Base-by-base conservation (phyloP, 306 rosid species). In the Herpetospermum pedunculosum region DNA sequence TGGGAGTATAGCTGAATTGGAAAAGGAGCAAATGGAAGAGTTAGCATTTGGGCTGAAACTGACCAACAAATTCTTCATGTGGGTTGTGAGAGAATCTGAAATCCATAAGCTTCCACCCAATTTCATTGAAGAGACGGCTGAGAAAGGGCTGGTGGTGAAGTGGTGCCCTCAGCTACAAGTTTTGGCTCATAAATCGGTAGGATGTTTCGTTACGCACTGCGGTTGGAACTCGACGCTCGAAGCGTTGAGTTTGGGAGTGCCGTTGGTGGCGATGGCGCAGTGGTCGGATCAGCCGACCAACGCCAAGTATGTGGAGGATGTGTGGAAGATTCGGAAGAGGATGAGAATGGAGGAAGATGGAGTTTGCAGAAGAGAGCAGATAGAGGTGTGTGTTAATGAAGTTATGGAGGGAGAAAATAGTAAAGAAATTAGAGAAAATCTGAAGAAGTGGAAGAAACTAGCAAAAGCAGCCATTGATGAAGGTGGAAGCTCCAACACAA, bases 211-310 rank as follows among this genome's bases (percentile, higher is more conserved):
- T 12, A 78, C 68, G 16, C 85, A 81, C 44, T 74, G 85, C 1
- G 79, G 84, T 4, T 81, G 84, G 81, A 81, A 77, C 73, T 81
- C 84, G 2, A 74, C 75, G 0, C 73, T 78, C 0, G 85, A 81
- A 32, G 82, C 75, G 0, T 4, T 81, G 75, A 38, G 82, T 35
- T 63, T 38, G 18, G 79, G 79, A 26, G 82, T 70, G 8, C 75
- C 79, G 1, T 58, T 81, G 82, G 77, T 78, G 54, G 58, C 71
- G 9, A 71, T 75, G 72, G 77, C 79, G 1, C 82, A 58, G 44
- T 77, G 85, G 85, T 55, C 82, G 2, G 79, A 81, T 60, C 85
- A 81, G 18, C 13, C 74, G 19, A 78, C 75, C n/a, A 77, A 75
- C 1, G 77, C 80, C 6, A 78, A 78, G 72, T 75, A 77, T 52